phyloP scores from a whole-genome alignment of 495 filamentous ascomycete genomes.

The Xylaria acuta region DNA sequence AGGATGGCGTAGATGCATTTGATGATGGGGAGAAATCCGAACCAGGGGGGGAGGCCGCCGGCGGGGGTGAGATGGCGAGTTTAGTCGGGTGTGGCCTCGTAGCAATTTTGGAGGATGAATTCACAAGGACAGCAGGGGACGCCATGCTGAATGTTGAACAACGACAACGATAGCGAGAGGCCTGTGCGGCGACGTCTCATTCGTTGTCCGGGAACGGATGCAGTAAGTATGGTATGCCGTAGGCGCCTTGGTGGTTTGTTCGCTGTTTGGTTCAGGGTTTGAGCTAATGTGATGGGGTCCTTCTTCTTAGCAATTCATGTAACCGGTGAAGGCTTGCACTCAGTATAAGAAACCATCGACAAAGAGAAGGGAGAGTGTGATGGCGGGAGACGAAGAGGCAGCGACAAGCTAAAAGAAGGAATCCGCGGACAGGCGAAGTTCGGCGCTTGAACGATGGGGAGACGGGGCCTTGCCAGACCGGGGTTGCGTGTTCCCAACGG shows the following conservation, averaged over 20 bases:
- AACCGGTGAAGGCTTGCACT: neutral
- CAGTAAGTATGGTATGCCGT: neutral
- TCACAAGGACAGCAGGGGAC: constrained; percentile 27
- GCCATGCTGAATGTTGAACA: constrained; percentile 34
- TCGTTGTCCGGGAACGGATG: constrained; percentile 17
- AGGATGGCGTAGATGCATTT: constrained; percentile 37
- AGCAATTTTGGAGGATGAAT: constrained; percentile 11
- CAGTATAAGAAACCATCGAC: neutral
- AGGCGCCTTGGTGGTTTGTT: neutral
- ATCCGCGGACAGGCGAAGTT: constrained; percentile 19
- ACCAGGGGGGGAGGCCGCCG: constrained; percentile 38
- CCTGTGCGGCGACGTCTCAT: constrained; percentile 24
- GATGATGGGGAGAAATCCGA: constrained; percentile 38
- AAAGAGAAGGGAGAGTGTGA: neutral
- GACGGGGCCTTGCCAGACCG: neutral
- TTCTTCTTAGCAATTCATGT: neutral
- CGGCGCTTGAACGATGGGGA: constrained; percentile 10
- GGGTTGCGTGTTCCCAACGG: neutral
- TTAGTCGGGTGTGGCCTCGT: constrained; percentile 33
- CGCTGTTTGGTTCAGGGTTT: neutral
- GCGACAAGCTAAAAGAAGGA: constrained; percentile 19
- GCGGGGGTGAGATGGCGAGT: constrained; percentile 38
- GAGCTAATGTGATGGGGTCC: neutral
- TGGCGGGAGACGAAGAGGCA: neutral
- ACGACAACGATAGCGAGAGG: neutral